A percentile compares a stretch with the other conserved stretches of the same genome.
Evolutionary conservation across 768 basidiomycete genomes (phyloP).

Genomic region (Tricholoma hemisulphureum): DNA sequence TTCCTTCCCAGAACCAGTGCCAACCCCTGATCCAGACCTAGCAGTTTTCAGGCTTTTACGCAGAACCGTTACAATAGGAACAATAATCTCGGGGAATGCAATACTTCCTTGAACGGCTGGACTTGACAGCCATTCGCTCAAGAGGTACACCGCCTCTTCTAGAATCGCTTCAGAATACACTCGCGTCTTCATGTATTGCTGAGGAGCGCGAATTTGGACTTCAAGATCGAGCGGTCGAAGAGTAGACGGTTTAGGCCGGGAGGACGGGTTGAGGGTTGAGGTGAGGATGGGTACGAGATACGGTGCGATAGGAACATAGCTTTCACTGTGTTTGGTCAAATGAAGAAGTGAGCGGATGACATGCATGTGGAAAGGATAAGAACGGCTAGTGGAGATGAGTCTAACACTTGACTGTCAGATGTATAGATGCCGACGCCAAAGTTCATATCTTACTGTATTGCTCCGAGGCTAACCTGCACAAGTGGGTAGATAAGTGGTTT

Average conservation of each 20-base stretch:
- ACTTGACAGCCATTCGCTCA: conserved; percentile 81
- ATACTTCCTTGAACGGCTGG: conserved; percentile 75
- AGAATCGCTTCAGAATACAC: conserved; percentile 79
- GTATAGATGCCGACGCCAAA: conserved; percentile 10
- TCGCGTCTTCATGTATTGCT: conserved; percentile 84
- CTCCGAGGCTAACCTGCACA: conserved; percentile 90
- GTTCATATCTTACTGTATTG: conserved; percentile 69
- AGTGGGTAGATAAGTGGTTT: conserved; percentile 92
- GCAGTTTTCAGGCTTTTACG: conserved; percentile 70
- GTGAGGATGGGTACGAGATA: conserved; percentile 85
- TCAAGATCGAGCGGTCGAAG: conserved; percentile 89
- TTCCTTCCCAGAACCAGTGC: conserved; percentile 48
- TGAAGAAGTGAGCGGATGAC: conserved; percentile 85
- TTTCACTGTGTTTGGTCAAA: conserved; percentile 77
- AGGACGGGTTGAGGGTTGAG: conserved; percentile 61
- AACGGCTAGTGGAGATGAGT: conserved; percentile 85
- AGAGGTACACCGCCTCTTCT: conserved; percentile 77
- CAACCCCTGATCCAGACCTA: conserved; percentile 36
- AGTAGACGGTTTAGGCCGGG: conserved; percentile 80
- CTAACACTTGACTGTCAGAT: conserved; percentile 40
- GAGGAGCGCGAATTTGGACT: conserved; percentile 80
- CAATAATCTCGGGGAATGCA: conserved; percentile 89
- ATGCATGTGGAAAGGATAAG: conserved; percentile 94
- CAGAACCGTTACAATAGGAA: conserved; percentile 73
- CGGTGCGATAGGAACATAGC: conserved; percentile 84